Evolutionary conservation across 1,284 basidiomycete species (phyloP).

Genomic region (Moesziomyces sp.): DNA sequence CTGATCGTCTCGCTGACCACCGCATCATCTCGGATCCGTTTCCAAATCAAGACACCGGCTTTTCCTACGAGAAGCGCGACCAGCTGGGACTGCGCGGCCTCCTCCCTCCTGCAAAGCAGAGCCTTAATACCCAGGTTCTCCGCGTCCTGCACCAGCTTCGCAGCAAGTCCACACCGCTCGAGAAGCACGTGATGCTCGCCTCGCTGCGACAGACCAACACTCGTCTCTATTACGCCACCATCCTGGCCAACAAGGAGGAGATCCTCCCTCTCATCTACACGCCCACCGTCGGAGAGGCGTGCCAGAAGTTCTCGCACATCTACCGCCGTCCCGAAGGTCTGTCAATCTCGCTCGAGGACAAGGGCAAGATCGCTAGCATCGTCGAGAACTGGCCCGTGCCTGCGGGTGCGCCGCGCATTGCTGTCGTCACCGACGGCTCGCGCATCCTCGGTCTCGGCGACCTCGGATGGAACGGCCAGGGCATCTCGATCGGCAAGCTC

Average conservation of each 20-base stretch:
- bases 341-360: constrained; percentile 72
- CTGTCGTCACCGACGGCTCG: constrained; percentile 78
- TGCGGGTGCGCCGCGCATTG: constrained; percentile 64
- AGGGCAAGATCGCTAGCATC: constrained; percentile 78
- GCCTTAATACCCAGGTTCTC: constrained; percentile 72
- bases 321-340: constrained; percentile 79
- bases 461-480: constrained; percentile 77
- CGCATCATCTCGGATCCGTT: constrained; percentile 42
- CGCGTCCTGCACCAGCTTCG: constrained; percentile 78
- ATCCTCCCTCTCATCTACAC: constrained; percentile 81
- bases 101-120: constrained; percentile 74
- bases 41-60: constrained; percentile 72
- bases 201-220: constrained; percentile 79
- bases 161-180: constrained; percentile 76
- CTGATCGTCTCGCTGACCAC: constrained; percentile 37
- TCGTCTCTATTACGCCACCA: constrained; percentile 76
- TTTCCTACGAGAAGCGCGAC: constrained; percentile 76
- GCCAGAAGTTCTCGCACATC: constrained; percentile 77
- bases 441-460: constrained; percentile 93
- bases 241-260: constrained; percentile 74
- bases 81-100: constrained; percentile 78
- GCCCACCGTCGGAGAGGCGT: constrained; percentile 89
- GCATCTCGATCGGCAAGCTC: constrained; percentile 91
- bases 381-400: constrained; percentile 80
- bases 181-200: constrained; percentile 84